Evolutionary conservation across 305 asterid genomes (phyloP).

Genomic region (Solanum hybrid): DNA sequence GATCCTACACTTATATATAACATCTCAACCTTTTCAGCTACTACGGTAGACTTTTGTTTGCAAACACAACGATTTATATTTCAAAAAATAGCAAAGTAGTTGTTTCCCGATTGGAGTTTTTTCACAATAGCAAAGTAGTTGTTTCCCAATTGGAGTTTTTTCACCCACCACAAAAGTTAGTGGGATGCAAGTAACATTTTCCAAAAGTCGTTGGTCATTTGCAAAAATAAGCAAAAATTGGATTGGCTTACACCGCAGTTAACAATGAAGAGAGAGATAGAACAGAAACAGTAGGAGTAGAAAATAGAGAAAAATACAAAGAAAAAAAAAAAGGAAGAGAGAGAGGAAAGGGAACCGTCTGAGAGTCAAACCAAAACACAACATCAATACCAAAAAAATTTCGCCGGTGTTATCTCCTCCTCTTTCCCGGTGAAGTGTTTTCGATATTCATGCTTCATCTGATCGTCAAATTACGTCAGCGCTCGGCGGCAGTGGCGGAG

Average conservation of each 20-base stretch:
- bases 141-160: not conserved
- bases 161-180: not conserved
- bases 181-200: not conserved
- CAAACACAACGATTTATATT: not conserved
- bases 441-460: constrained; percentile 16
- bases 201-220: not conserved
- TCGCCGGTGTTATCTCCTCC: constrained; percentile 13
- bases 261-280: constrained; percentile 8
- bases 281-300: not conserved
- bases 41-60: not conserved
- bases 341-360: constrained; percentile 1
- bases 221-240: not conserved
- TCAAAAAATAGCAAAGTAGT: not conserved
- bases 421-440: not conserved
- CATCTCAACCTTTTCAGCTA: not conserved
- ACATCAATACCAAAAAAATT: not conserved
- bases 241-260: constrained; percentile 14
- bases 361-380: constrained; percentile 28
- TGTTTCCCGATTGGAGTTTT: not conserved
- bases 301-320: not conserved
- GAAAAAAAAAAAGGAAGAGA: not conserved
- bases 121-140: not conserved
- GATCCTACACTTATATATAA: not conserved
- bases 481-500: constrained; percentile 20
- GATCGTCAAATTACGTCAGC: constrained; percentile 20